Conservation (phyloP, 108 stramenopile species). For the Skeletonema potamos region DNA sequence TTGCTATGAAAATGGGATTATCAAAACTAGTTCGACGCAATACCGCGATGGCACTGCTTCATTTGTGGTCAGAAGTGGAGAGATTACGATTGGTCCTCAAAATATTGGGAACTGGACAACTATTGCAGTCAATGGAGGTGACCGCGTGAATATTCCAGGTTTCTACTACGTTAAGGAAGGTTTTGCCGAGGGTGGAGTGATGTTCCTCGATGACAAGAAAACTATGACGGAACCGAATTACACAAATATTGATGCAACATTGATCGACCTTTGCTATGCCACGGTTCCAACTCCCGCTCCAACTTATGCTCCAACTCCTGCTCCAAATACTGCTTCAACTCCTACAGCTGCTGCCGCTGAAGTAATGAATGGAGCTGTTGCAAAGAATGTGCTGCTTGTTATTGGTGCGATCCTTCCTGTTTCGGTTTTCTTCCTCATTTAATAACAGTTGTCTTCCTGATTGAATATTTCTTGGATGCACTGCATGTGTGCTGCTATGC, state of each 20-base stretch:
- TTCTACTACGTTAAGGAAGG: not conserved
- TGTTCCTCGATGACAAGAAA: not conserved
- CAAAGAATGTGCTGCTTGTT: not conserved
- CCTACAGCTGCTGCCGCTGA: no score
- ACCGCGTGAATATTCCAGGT: not conserved
- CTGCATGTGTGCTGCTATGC: not conserved
- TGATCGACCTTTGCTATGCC: not conserved
- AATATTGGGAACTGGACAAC: not conserved
- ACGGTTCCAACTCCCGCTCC: not conserved
- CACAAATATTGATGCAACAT: not conserved
- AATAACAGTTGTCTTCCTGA: not conserved
- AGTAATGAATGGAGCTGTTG: no score
- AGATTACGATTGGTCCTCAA: not conserved
- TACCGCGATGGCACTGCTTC: not conserved
- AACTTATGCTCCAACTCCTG: no score
- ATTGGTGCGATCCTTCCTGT: not conserved
- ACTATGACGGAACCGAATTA: not conserved
- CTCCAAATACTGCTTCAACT: no score
- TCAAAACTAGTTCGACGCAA: not conserved
- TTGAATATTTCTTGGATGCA: not conserved
- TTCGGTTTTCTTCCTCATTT: not conserved
- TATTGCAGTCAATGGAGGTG: not conserved
- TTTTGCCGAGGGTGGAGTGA: not conserved
- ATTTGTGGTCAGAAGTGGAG: not conserved
- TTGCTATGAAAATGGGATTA: not conserved